Evolutionary conservation across 768 basidiomycete genomes (phyloP), one percentile per base, ranked within the genome.

Genomic region (Cystofilobasidium capitatum): DNA sequence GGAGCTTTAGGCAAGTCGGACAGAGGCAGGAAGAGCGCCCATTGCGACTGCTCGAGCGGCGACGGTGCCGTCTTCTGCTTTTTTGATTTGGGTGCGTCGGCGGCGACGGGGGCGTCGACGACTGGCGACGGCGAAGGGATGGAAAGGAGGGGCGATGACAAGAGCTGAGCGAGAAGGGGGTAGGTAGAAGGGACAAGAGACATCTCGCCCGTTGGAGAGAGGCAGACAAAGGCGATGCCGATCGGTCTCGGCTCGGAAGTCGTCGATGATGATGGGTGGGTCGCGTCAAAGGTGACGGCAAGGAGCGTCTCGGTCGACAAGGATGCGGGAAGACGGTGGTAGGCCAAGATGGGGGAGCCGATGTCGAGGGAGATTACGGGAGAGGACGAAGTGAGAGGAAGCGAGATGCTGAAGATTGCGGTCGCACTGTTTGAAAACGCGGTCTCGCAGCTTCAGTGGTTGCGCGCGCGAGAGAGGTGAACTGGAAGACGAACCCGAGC

Each of bases 331-430:
- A 35, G 68, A 20, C 82, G 69, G 0, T 76, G 77, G 70, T 88
- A 87, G 70, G 86, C 83, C 44, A 87, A 74, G 6, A 89, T 78
- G 17, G 88, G 88, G 51, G 76, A 78, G 10, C 77, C 78, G 59
- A 88, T 81, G 72, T 86, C 82, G 33, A 83, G 75, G 29, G 77
- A 72, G 20, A 75, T 75, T 44, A 84, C 72, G 58, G 69, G 71
- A 47, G 45, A 71, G 16, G 3, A 70, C 51, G 69, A 71, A 62
- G 45, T 71, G 57, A 54, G 70, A 58, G 74, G 75, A 76, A 71
- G 77, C 66, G 70, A 74, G 76, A 78, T 79, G 58, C 76, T 79
- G 75, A 89, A 90, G 13, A 91, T 72, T 0, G 88, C 87, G 0
- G 85, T 84, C 3, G 84, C 82, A 24, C 89, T 90, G 73, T 39